Evolutionary conservation across 129 eudicot species (phyloP).

Genomic region (Flaveria brownii): DNA sequence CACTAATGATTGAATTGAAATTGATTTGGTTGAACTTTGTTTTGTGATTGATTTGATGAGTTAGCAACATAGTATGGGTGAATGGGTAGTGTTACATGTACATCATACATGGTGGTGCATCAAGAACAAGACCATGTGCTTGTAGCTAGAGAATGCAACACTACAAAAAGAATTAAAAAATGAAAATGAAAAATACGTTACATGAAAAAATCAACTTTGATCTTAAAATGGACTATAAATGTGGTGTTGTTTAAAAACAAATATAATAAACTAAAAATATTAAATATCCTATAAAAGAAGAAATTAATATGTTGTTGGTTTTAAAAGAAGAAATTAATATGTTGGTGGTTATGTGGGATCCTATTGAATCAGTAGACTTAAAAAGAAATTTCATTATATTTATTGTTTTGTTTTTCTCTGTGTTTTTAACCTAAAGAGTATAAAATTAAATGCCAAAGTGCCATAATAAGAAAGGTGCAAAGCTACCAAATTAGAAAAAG

Average conservation of each 20-base stretch:
- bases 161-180: not conserved
- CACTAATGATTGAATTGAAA: not conserved
- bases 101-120: conserved; percentile 21
- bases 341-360: not conserved
- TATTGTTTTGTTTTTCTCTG: not conserved
- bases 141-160: conserved; percentile 13
- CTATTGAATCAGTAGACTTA: not conserved
- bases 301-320: too few species aligned
- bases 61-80: conserved; percentile 23
- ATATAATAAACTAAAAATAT: not conserved
- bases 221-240: not conserved
- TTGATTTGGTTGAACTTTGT: not conserved
- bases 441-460: not conserved
- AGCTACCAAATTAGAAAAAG: not conserved
- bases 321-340: not conserved
- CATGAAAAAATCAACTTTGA: conserved; percentile 3
- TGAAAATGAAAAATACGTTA: not conserved
- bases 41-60: conserved; percentile 16
- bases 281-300: not conserved
- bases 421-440: not conserved
- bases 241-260: not conserved
- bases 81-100: conserved; percentile 15
- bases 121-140: conserved; percentile 33
- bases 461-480: not conserved
- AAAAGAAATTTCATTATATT: too few species aligned